Base-by-base conservation (phyloP, 2,329 filamentous ascomycete species). In the Plectosphaerella plurivora region DNA sequence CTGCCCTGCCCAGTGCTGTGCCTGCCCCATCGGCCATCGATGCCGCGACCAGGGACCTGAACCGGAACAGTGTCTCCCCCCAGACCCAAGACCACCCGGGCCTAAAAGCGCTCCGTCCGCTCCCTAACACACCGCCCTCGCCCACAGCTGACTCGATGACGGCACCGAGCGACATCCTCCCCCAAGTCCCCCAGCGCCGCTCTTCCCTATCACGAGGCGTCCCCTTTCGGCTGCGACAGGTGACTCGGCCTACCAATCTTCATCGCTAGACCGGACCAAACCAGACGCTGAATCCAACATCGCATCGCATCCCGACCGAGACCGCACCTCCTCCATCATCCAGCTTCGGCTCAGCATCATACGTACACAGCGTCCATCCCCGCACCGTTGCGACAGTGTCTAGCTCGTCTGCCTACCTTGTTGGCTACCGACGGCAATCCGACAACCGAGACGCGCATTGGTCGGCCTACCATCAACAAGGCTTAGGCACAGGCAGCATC, bases 81-180 rank as follows among this genome's bases (percentile, higher is more conserved):
- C 25, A 28, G 25, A 28, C 5, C 25, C 25, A n/a, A 46, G 28
- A 33, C 28, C 28, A 33, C 28, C 28, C 28, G 28, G 28, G 28
- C 28, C 28, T 12, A 33, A 33, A 33, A 33, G 28, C 28, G 28
- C 28, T 33, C 28, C 28, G 28, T 33, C 28, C 28, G 28, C 47
- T 35, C 5, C 24, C 22, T 49, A 22, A 3, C 5, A 49, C 36
- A 49, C 47, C 47, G 47, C 28, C 28, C 47, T 49, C 37, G 47
- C 37, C 37, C 24, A 35, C 47, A 24, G 37, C 22, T 50, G 37
- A 44, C 48, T 50, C 48, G 48, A 50, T 50, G 48, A 50, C 48
- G 48, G 48, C 48, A 50, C 28, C 28, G 28, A 33, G 28, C 28
- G 28, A 33, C 28, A 33, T 33, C 28, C 28, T 33, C 28, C 28